These are phyloP conservation scores for Postia placenta DNA, from an alignment of 768 basidiomycete species.

Conservation along the genomic window DNA sequence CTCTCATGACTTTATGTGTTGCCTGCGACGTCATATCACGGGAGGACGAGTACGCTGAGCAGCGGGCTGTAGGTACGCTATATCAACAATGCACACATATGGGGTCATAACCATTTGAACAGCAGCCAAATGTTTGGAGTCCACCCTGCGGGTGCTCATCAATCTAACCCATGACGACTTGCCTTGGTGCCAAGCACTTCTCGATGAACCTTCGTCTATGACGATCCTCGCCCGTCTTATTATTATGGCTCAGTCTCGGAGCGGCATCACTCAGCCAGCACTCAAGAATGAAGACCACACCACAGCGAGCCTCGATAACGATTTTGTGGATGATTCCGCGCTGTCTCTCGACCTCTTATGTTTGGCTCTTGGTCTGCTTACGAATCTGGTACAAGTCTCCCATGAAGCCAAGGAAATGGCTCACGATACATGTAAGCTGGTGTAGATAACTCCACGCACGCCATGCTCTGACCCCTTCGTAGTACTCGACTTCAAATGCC, in stretches of 20 bases:
- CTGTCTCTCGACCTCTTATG: slow-evolving; percentile 65
- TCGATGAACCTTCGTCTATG: slow-evolving; percentile 40
- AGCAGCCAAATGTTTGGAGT: slow-evolving; percentile 48
- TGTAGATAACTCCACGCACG: neutral
- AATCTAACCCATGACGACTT: slow-evolving; percentile 61
- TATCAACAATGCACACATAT: neutral
- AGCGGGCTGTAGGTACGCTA: slow-evolving; percentile 7
- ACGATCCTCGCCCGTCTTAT: slow-evolving; percentile 44
- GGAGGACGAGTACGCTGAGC: slow-evolving; percentile 15
- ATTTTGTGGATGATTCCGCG: slow-evolving; percentile 24
- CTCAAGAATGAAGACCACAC: slow-evolving; percentile 11
- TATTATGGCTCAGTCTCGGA: slow-evolving; percentile 30
- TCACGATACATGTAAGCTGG: slow-evolving; percentile 44
- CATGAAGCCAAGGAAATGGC: slow-evolving; percentile 40
- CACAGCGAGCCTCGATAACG: slow-evolving; percentile 13
- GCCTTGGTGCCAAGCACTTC: slow-evolving; percentile 49
- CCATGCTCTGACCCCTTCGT: slow-evolving; percentile 1
- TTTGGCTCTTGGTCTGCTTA: slow-evolving; percentile 67
- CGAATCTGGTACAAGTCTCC: slow-evolving; percentile 66
- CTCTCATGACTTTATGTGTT: slow-evolving; percentile 46
- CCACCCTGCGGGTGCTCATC: slow-evolving; percentile 60
- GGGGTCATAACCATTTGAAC: neutral
- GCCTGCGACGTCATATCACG: slow-evolving; percentile 36
- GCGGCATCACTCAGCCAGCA: slow-evolving; percentile 11
- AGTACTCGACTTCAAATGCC: slow-evolving; percentile 52